phyloP scores from a whole-genome alignment of 2,329 filamentous ascomycete genomes.

The Dactylonectria macrodidyma region DNA sequence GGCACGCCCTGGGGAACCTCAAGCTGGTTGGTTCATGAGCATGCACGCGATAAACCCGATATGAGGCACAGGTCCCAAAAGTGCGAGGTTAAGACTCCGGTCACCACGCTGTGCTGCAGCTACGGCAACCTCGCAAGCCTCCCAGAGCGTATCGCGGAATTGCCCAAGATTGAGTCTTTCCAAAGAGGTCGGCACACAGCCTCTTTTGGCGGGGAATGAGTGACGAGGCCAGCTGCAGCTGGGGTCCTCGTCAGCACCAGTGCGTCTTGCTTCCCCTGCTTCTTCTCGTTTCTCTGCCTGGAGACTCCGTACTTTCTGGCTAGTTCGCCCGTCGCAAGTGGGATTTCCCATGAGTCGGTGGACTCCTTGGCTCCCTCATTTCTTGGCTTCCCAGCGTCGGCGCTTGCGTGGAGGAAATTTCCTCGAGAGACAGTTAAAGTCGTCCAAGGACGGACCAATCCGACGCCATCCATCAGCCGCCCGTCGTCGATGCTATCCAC shows the following conservation, averaged over 20 bases:
- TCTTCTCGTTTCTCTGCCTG: not conserved
- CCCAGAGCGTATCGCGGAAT: not conserved
- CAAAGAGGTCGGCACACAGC: not conserved
- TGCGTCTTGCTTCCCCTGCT: not conserved
- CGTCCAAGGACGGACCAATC: slow-evolving; percentile 13
- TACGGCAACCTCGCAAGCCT: not conserved
- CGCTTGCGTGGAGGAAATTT: slow-evolving; percentile 25
- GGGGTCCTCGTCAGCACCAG: not conserved
- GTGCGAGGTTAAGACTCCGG: not conserved
- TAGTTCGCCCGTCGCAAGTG: too few species aligned
- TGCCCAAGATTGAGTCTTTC: not conserved
- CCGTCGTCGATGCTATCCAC: slow-evolving; percentile 15
- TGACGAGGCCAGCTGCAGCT: not conserved
- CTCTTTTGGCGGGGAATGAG: slow-evolving; percentile 5
- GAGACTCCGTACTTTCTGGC: not conserved
- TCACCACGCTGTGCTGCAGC: not conserved
- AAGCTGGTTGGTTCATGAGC: not conserved
- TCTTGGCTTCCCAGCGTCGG: slow-evolving; percentile 26
- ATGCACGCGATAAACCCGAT: not conserved
- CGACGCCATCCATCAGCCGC: slow-evolving; percentile 16
- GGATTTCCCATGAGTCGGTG: not conserved
- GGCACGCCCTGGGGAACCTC: not conserved
- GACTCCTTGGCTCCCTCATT: slow-evolving; percentile 16
- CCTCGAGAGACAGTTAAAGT: slow-evolving; percentile 3
- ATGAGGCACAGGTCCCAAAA: not conserved